Conservation (phyloP, 345 rosid genomes). For the Bruguiera gymnorhiza region DNA sequence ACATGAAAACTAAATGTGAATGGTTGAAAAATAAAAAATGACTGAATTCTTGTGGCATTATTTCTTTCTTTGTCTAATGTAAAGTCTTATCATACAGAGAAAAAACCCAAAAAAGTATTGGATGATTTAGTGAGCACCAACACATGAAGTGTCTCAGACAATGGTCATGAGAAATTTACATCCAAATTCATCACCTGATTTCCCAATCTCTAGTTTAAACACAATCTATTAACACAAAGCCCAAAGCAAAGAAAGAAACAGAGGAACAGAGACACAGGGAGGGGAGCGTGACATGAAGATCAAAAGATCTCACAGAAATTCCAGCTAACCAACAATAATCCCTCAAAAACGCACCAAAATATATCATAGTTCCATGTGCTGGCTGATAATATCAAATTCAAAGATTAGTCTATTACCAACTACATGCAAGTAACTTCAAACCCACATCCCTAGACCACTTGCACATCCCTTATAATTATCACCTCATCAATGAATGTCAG, state of each 20-base stretch:
- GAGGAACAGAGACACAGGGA: background rate
- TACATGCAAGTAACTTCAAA: background rate
- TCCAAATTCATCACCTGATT: slow-evolving; percentile 18
- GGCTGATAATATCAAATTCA: no score
- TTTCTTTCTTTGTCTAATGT: no score
- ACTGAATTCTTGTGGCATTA: no score
- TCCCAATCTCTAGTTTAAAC: background rate
- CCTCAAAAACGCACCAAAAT: background rate
- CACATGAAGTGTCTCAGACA: slow-evolving; percentile 12
- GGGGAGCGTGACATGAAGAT: background rate
- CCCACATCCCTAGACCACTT: background rate
- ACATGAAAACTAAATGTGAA: no score
- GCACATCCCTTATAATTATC: slow-evolving; percentile 1
- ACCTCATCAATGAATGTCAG: background rate
- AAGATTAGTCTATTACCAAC: no score
- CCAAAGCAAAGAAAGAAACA: background rate
- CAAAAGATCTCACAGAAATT: background rate
- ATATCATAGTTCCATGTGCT: no score
- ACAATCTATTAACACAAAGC: background rate
- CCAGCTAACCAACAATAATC: background rate
- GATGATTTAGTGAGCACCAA: background rate
- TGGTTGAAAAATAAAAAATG: no score
- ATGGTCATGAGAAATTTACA: slow-evolving; percentile 14
- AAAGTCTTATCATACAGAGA: background rate
- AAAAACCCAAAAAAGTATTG: slow-evolving; percentile 9